These are phyloP conservation scores for Pythium periplocum DNA, from an alignment of 352 stramenopile species.

Conservation along the genomic window DNA sequence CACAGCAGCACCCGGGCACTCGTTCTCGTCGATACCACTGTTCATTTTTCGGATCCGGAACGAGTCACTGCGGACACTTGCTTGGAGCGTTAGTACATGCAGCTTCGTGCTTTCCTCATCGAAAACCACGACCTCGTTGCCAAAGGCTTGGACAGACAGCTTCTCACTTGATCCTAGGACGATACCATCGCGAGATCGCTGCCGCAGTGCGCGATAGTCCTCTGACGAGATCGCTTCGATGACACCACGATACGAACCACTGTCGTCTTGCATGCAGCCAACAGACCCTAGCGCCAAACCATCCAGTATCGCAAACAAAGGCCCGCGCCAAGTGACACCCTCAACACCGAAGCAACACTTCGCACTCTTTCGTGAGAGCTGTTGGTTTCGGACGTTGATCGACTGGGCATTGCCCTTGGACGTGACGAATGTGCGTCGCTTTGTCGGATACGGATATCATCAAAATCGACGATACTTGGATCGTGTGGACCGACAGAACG, in stretches of 20 bases:
- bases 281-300: neutral
- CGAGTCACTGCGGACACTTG: neutral
- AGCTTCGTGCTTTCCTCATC: neutral
- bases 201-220: neutral
- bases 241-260: neutral
- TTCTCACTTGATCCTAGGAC: neutral
- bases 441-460: neutral
- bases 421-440: neutral
- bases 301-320: neutral
- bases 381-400: constrained; percentile 38
- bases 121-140: neutral
- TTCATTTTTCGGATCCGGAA: constrained; percentile 8
- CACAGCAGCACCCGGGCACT: constrained; percentile 18
- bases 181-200: neutral
- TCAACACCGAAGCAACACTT: neutral
- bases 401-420: constrained; percentile 25
- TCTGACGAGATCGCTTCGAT: neutral
- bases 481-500: neutral
- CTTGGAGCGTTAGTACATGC: neutral
- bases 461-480: neutral
- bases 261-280: neutral
- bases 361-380: constrained; percentile 26
- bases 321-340: neutral
- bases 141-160: neutral
- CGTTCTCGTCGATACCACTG: constrained; percentile 1